phyloP scores from a whole-genome alignment of 2,329 filamentous ascomycete genomes.

The Talaromyces sp. region DNA sequence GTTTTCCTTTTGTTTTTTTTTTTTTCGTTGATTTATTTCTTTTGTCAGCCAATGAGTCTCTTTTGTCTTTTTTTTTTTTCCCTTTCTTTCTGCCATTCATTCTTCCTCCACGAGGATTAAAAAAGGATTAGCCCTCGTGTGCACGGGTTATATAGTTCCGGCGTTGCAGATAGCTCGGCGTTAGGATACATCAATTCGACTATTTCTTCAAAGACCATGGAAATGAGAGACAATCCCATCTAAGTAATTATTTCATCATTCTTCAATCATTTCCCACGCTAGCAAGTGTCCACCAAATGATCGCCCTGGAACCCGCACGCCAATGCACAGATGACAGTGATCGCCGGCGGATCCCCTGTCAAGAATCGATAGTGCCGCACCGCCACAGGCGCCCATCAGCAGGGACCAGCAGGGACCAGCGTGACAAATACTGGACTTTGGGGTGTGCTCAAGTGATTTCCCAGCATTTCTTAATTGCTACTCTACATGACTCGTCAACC shows the following conservation, averaged over 20 bases:
- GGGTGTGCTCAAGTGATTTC: too few relatives aligned
- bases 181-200: not conserved
- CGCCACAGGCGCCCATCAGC: constrained; percentile 25
- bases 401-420: constrained; percentile 11
- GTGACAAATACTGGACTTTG: constrained; percentile 24
- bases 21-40: constrained; percentile 5
- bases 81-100: too few relatives aligned
- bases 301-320: constrained; percentile 11
- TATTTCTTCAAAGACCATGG: not conserved
- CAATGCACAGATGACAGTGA: constrained; percentile 19
- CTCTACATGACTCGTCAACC: too few relatives aligned
- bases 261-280: not conserved
- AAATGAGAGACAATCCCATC: too few relatives aligned
- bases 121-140: constrained; percentile 1
- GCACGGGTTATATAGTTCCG: not conserved
- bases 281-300: constrained; percentile 6
- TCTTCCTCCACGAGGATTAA: not conserved
- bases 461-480: too few relatives aligned
- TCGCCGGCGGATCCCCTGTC: constrained; percentile 20
- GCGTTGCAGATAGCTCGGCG: constrained; percentile 3
- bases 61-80: constrained; percentile 1
- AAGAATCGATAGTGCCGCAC: constrained; percentile 29
- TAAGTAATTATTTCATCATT: not conserved
- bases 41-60: not conserved
- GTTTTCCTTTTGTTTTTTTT: constrained; percentile 13